Evolutionary conservation across 257 asterid genomes (phyloP), one percentile per base, ranked within the genome.

Genomic region (Solanum neorickii): DNA sequence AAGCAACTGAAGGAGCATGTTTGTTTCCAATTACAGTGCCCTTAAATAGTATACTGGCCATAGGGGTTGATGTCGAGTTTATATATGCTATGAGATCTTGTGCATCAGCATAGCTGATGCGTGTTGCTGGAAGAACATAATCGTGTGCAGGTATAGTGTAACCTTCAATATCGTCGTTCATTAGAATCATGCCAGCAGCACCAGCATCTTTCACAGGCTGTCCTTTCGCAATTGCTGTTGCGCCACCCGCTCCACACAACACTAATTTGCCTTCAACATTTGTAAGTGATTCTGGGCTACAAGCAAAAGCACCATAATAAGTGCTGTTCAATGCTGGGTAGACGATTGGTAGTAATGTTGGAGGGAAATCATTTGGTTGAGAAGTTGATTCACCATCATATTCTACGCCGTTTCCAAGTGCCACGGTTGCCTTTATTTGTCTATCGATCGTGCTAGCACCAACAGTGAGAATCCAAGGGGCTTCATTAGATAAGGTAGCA

Each of bases 141-240:
- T 85, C 87, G 10, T 86, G 89, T 12, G 75, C 90, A 46, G 88
- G 42, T 66, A 87, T 88, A 69, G 68, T 33, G 75, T 88, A 82
- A 66, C 86, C 92, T 75, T 88, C 86, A 14, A 3, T 9, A 60
- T 85, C 86, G 14, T 84, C 44, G 69, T 69, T 86, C 90, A 88
- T 88, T 33, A 90, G 76, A 75, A 88, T 86, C 92, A 90, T 88
- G 76, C 88, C 92, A 41, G 88, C 88, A 7, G 89, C 92, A 25
- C 92, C 92, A 21, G 92, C 92, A 86, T 83, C 88, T 69, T 88
- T 90, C 12, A 90, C 92, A 1, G 92, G 41, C 56, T 41, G 70
- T 9, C 92, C 90, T 88, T 88, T 90, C 27, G 29, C 82, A 25
- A 85, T 76, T 83, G 90, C 76, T 39, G 74, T 78, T 6, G 83